Base-by-base conservation (phyloP, 2,329 filamentous ascomycete species). In the Hypocreales sp. region DNA sequence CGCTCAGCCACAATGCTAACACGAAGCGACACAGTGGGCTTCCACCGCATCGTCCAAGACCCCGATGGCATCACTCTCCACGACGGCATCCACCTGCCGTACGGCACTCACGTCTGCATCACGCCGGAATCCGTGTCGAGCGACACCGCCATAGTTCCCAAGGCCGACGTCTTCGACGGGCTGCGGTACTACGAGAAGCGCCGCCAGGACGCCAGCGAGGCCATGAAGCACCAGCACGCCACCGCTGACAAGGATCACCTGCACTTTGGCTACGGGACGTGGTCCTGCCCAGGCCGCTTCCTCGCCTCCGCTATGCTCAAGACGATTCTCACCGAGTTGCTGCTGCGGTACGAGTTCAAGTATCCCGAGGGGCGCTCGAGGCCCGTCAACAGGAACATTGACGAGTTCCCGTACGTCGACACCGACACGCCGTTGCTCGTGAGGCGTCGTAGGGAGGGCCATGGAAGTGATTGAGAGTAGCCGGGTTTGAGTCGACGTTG, bases 261-360 rank as follows among this genome's bases (percentile, higher is more conserved):
- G 22, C 30, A 35, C 25, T 35, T 35, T 26, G 33, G 33, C 3
- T 35, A 35, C 16, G 33, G 33, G 23, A 26, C 26, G 2, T 35
- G 30, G 30, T 31, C 33, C 1, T 35, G 30, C 22, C 33, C 33
- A 11, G 30, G 33, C n/a, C 30, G 33, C 25, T 35, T 35, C 25
- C 25, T 35, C 12, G 30, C 33, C 2, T 35, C 33, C 15, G 33
- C 31, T 19, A 27, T 28, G 15, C 27, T 35, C 15, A 35, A 35
- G 24, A 28, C 30, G 30, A 24, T 32, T 5, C 20, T 35, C 2
- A 12, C 20, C 3, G 30, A 26, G 19, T 18, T 35, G 13, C 24
- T 35, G 14, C 25, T 35, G 14, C 30, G 30, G 4, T 32, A 32
- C 24, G 30, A 35, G 9, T 20, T 35, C 8, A 13, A 8, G 11